Base-by-base conservation (phyloP, 495 filamentous ascomycete genomes). In the Penicillium paradoxum region DNA sequence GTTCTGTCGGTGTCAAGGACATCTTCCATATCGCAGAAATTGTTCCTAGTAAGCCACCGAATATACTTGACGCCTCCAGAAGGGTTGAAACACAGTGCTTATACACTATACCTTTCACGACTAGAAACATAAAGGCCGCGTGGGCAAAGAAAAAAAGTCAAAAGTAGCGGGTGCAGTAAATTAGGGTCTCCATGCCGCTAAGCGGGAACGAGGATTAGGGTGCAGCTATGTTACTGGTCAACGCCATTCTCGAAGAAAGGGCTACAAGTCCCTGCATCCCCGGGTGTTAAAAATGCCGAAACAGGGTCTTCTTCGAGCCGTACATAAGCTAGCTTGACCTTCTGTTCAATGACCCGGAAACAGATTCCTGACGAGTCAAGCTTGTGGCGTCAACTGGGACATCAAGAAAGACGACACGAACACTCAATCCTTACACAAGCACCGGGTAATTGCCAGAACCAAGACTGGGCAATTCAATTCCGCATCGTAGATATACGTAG, bases 211-310 rank as follows among this genome's bases (percentile, higher is more conserved):
- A 46, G 43, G 24, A 6, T 51, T 50, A 45, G 38, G 19, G 40
- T 19, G 30, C 29, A 45, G 18, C 18, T 44, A 46, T 32, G 33
- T 21, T 19, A 10, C 15, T 27, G 11, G 24, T 43, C 48, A 38
- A 55, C 32, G 50, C 48, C 32, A 38, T 27, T 27, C 24, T 27
- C 3, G 49, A 51, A 53, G 50, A 34, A 25, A 30, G 42, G 53
- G 52, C 60, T 54, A 27, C 60, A 60, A 66, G 63, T 60, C 63
- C 57, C 60, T 63, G 62, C 54, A 48, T 63, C n/a, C n/a, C n/a
- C n/a, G 7, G 24, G 24, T 3, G 7, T 3, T 3, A 27, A 27
- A 27, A 27, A 27, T 27, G 24, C 24, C 24, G 8, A 56, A 42
- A 40, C 25, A 44, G 39, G 37, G 37, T 47, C 32, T n/a, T n/a